Base-by-base conservation (phyloP, 768 basidiomycete genomes). In the Ephemerocybe angulata region DNA sequence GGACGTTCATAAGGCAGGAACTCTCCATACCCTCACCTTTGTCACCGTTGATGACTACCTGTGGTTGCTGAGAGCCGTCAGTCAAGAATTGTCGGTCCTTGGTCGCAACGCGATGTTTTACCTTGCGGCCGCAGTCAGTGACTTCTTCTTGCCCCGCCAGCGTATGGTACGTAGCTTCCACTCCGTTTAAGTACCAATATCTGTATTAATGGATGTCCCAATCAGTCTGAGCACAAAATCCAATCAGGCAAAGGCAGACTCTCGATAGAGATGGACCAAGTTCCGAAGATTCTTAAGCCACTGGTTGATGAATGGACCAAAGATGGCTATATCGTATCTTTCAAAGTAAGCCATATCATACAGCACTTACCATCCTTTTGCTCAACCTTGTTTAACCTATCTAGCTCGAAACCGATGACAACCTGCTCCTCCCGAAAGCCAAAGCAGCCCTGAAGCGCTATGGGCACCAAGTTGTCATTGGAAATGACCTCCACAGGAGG, bases 211-310 rank as follows among this genome's bases (percentile, higher is more conserved):
- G n/a, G n/a, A n/a, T n/a, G n/a, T n/a, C n/a, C n/a, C n/a, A n/a
- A n/a, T 0, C 63, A 97, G 96, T 88, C 93, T 1, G 93, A 93
- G 71, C 97, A 99, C 73, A 99, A 99, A 74, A 98, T 99, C 33
- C 96, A 98, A 65, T 97, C 94, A 1, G 91, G 92, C 27, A 94
- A 96, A 66, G 96, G 95, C 1, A 95, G 87, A 60, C 74, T 98
- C 24, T 82, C 84, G 43, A 90, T 98, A 53, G 95, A 98, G 70
- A 99, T 98, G 97, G 97, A 99, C 65, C 94, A 98, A 68, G 95
- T 98, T 0, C 97, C 97, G 7, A 99, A 99, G 71, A 87, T 98
- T 31, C 74, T 99, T 43, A 90, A 91, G 68, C 89, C 93, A 0
- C 76, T 99, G 73, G 94, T 98, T 6, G 85, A 88, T 42, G 93